Base-by-base conservation (phyloP, 2,329 filamentous ascomycete genomes). In the Diaporthe capsici region DNA sequence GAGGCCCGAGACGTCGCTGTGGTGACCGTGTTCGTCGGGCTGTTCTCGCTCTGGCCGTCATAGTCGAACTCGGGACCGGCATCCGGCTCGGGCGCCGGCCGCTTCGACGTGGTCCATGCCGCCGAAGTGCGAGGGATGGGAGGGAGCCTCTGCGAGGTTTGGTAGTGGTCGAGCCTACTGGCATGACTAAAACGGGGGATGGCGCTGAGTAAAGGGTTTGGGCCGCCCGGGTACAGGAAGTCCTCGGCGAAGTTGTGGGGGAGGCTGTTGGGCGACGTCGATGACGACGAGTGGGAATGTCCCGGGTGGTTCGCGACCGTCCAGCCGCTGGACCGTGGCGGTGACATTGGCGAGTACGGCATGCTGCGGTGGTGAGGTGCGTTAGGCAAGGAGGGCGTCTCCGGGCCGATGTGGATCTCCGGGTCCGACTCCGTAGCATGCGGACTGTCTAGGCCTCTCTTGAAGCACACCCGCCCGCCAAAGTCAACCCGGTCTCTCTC, bases 141-240 rank as follows among this genome's bases (percentile, higher is more conserved):
- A 28, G 58, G 74, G 53, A 76, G 53, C 34, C 63, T 75, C 44
- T 55, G 77, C 42, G 75, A 42, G 39, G 34, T 60, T 31, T 75
- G 65, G 47, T 58, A 74, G 74, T 57, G 51, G 65, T 78, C 67
- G 70, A 65, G 65, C 10, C 67, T 60, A 44, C 42, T 72, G 22
- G 55, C 34, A 13, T 67, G 60, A 17, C 65, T 76, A 76, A 84
- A 84, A 28, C 86, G 83, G 8, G 87, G 87, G 42, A 88, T 84
- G 17, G 86, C 86, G 76, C 85, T 88, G 10, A 88, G 82, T 79
- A 84, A 84, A 6, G 86, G 86, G 74, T 84, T 86, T 3, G 85
- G 81, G 8, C 79, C 79, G 5, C 78, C 77, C 17, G 77, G 42
- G 17, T 80, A 79, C 60, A 82, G 79, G 51, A 79, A 77, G 25